Base-by-base conservation (phyloP, 176 grass and related monocot species). In the Tillandsia fasciculata region DNA sequence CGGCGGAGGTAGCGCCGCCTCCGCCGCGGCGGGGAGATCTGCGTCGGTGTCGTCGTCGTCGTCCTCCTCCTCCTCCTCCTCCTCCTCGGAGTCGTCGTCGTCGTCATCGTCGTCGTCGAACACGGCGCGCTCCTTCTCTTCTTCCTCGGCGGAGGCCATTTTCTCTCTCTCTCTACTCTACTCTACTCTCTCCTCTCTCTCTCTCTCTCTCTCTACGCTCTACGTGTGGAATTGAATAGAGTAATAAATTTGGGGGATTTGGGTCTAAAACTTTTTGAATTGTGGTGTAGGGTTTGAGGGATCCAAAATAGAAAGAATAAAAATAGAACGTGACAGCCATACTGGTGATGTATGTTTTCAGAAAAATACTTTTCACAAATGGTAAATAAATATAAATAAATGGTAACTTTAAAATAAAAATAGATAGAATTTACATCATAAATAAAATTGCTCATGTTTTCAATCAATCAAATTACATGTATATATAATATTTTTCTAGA, bases 31-130 rank as follows among this genome's bases (percentile, higher is more conserved):
- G 10, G 70, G 72, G 67, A 79, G 81, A 52, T 83, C 77, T 73
- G 68, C 71, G 69, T 83, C 85, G 52, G 83, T 73, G 15, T 76
- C 79, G 68, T 87, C 85, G 28, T 77, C 85, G 72, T 87, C 83
- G 50, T 73, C 80, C 65, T 79, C 78, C 26, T 70, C 80, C 68
- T 87, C 77, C 27, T 72, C 85, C 69, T 87, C 85, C 0, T 76
- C 75, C 69, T 83, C 79, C 22, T 61, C 56, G 56, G 14, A 14
- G 20, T 59, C 54, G 54, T 59, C 54, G 54, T 9, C 54, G 54
- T 56, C 53, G 52, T 6, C 29, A 5, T 59, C n/a, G 5, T 59
- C 56, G 15, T 58, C 9, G n/a, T 59, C 54, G 15, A 61, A 22
- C 17, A 23, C 56, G 56, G 56, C 56, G 4, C 56, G 13, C 12